phyloP scores from a whole-genome alignment of 257 asterid genomes.

The Jacaranda mimosifolia region DNA sequence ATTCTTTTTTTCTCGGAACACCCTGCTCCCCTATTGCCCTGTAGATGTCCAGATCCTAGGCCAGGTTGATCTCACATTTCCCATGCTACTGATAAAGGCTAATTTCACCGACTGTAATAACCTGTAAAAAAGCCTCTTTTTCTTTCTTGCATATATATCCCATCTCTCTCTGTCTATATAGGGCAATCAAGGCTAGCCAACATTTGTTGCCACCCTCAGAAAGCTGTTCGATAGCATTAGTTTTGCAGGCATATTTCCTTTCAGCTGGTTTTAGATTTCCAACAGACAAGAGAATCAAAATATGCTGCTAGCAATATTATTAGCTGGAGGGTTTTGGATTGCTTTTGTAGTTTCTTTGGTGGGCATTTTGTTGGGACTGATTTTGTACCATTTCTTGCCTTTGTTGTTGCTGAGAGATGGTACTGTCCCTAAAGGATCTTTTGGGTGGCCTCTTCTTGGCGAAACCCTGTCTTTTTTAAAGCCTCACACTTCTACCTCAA shows the following conservation, averaged over 20 bases:
- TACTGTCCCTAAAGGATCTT: constrained; percentile 63
- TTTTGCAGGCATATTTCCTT: not conserved
- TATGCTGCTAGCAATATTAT: not conserved
- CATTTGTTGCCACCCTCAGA: constrained; percentile 44
- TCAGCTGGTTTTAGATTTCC: not conserved
- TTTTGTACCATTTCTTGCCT: constrained; percentile 71
- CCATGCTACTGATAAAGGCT: constrained; percentile 38
- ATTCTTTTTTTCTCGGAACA: not conserved
- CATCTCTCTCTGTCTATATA: constrained; percentile 41
- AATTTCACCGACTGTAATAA: constrained; percentile 41
- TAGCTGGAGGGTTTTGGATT: constrained; percentile 6
- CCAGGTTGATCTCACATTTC: constrained; percentile 47
- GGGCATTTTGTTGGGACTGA: constrained; percentile 46
- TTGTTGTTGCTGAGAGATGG: constrained; percentile 49
- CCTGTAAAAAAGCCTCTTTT: constrained; percentile 28
- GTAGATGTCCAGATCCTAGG: constrained; percentile 49
- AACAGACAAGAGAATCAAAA: constrained; percentile 11
- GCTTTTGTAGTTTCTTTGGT: constrained; percentile 30
- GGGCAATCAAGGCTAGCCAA: constrained; percentile 1
- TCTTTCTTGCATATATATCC: not conserved
- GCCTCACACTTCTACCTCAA: constrained; percentile 75
- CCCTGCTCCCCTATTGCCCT: constrained; percentile 25
- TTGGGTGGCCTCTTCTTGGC: constrained; percentile 82
- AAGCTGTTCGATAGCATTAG: constrained; percentile 5
- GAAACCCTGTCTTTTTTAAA: constrained; percentile 75